Evolutionary conservation across 1,284 basidiomycete species (phyloP), one percentile per base, ranked within the genome.

Genomic region (Sporisorium graminicola): DNA sequence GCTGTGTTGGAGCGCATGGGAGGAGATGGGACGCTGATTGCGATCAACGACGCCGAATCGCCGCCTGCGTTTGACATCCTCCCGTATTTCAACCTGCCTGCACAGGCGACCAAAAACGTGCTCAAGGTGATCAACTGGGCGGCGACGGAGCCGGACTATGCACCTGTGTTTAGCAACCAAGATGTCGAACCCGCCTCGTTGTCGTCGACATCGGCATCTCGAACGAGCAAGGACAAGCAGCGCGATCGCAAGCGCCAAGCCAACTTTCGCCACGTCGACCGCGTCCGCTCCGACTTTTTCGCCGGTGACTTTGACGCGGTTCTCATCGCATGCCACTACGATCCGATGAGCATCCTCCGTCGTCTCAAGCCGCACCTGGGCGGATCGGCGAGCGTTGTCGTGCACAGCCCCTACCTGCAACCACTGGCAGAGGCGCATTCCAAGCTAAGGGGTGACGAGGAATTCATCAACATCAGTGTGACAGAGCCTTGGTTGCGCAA

Each of bases 61-160:
- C 95, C 96, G 7, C 96, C 97, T 12, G 92, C 94, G 40, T 94
- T 95, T 85, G 94, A 94, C 42, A 90, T 95, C 22, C 86, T 96
- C 83, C 88, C 89, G 2, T 98, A 98, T 86, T 94, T 95, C 81
- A 88, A 90, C 27, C 88, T 90, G 65, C 78, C 75, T 2, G 16
- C 58, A 0, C 88, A 91, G 59, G 59, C 66, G 12, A 75, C 58
- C 0, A 60, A 58, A 7, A 35, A 47, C 12, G 68, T 78, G 5
- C 67, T 82, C 26, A 74, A 70, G 31, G 60, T 77, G 5, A 56
- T 82, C 54, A 71, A 82, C 43, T 82, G 80, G 80, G 80, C 80
- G 0, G 74, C 79, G 5, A 82, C 80, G 2, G 80, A 82, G 44
- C 26, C 16, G 0, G 74, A 75, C 44, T 81, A 77, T 26, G 54